A percentile compares a stretch with the other conserved stretches of the same genome.
Conservation (phyloP, 1,284 basidiomycete species). For the Fereydounia khargensis region DNA sequence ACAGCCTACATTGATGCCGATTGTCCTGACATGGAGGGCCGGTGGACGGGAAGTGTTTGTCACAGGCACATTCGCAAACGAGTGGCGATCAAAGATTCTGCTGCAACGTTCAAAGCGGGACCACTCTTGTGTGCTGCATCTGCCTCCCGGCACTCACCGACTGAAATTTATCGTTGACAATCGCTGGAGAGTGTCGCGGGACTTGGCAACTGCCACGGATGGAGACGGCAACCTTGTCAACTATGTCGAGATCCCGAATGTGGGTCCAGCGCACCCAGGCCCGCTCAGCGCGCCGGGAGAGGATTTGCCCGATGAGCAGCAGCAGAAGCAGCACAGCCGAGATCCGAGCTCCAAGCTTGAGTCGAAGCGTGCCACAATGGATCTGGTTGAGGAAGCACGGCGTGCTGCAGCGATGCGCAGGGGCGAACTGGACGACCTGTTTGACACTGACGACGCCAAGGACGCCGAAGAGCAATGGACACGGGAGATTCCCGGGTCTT, state of each 20-base stretch:
- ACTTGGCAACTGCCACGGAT: slow-evolving; percentile 86
- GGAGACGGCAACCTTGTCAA: slow-evolving; percentile 93
- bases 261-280: slow-evolving; percentile 43
- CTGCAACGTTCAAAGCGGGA: slow-evolving; percentile 41
- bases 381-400: slow-evolving; percentile 37
- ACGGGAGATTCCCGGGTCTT: slow-evolving; percentile 55
- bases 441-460: slow-evolving; percentile 39
- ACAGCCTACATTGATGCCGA: slow-evolving; percentile 20
- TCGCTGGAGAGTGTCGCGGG: slow-evolving; percentile 71
- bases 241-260: slow-evolving; percentile 63
- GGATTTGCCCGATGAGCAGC: slow-evolving; percentile 26
- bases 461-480: slow-evolving; percentile 54
- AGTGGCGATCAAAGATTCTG: slow-evolving; percentile 62
- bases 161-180: slow-evolving; percentile 95
- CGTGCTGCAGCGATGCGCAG: slow-evolving; percentile 28
- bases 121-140: slow-evolving; percentile 48
- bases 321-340: background rate
- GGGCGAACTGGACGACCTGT: slow-evolving; percentile 45
- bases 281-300: slow-evolving; percentile 49
- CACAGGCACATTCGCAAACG: slow-evolving; percentile 65
- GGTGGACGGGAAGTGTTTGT: slow-evolving; percentile 60
- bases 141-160: slow-evolving; percentile 85
- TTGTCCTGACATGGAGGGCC: slow-evolving; percentile 43
- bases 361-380: slow-evolving; percentile 36
- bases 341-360: slow-evolving; percentile 27